Base-by-base conservation (phyloP, 352 stramenopile genomes). In the Blastocystis sp. region DNA sequence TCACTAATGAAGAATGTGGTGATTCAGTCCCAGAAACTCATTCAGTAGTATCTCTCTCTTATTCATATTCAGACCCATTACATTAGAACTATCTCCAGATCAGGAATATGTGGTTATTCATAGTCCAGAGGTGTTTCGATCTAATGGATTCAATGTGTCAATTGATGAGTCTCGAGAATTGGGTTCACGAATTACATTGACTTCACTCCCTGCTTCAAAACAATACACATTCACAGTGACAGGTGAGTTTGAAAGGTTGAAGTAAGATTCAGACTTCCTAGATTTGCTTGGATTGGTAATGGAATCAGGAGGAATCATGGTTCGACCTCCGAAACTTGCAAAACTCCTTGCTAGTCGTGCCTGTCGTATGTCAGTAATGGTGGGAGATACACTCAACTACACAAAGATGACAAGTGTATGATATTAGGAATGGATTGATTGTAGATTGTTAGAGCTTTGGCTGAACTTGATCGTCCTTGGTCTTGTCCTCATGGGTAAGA, bases 61-160 rank as follows among this genome's bases (percentile, higher is more conserved):
- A 35, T 16, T 19, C 29, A 52, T 54, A 2, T 29, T 78, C 37
- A 71, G 52, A 39, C 94, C 95, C 0, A 88, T 97, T 57, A 90
- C 91, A 11, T 85, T 98, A 12, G 94, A 98, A 71, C 89, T 98
- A 7, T 95, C 90, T 32, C 91, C 94, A 14, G 92, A 91, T 29
- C 94, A 98, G 89, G 96, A 98, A 90, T 92, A 96, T 88, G 92
- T 94, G 32, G 92, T 98, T 35, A 88, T 97, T 27, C 95, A 98
- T 78, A 91, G 98, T 86, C 90, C 96, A 63, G 89, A 93, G 37
- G 89, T 97, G 24, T 98, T 98, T 89, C 92, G 94, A 69, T 91
- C 93, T 56, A 98, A 98, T 89, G 95, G 95, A 2, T 98, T 98
- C 87, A 24, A n/a, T 92, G 92, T 35, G 92, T 93, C 63, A 49